phyloP scores from a whole-genome alignment of 441 rosid species.

The Adansonia grandidieri region DNA sequence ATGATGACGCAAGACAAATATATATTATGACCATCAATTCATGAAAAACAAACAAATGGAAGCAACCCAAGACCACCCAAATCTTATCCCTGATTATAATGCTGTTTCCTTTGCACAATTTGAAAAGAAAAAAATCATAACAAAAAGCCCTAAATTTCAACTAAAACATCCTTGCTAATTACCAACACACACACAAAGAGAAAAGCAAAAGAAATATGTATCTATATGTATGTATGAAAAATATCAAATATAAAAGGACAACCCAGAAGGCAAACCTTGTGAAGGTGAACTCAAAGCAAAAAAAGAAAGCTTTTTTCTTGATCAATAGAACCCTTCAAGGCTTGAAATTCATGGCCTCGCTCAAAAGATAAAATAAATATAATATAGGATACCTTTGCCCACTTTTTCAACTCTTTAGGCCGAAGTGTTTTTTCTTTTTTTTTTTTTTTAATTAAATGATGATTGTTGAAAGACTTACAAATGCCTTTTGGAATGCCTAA shows the following conservation, averaged over 20 bases:
- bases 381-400: not conserved
- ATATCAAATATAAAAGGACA: not conserved
- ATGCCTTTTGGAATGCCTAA: not conserved
- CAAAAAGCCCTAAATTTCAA: not conserved
- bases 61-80: not conserved
- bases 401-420: too few relatives aligned
- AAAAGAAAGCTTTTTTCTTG: slow-evolving; percentile 19
- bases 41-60: not conserved
- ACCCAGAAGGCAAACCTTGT: slow-evolving; percentile 33
- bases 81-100: not conserved
- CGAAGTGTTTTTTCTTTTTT: too few relatives aligned
- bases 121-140: not conserved
- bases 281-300: slow-evolving; percentile 20
- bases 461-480: not conserved
- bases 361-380: slow-evolving; percentile 10
- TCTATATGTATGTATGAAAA: not conserved
- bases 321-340: slow-evolving; percentile 20
- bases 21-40: not conserved
- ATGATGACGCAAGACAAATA: not conserved
- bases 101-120: not conserved
- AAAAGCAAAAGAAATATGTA: not conserved
- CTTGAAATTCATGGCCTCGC: slow-evolving; percentile 26
- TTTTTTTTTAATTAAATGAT: not conserved
- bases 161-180: not conserved
- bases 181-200: not conserved